Evolutionary conservation across 495 filamentous ascomycete genomes (phyloP).

Genomic region (Aspergillus olivimuriae): DNA sequence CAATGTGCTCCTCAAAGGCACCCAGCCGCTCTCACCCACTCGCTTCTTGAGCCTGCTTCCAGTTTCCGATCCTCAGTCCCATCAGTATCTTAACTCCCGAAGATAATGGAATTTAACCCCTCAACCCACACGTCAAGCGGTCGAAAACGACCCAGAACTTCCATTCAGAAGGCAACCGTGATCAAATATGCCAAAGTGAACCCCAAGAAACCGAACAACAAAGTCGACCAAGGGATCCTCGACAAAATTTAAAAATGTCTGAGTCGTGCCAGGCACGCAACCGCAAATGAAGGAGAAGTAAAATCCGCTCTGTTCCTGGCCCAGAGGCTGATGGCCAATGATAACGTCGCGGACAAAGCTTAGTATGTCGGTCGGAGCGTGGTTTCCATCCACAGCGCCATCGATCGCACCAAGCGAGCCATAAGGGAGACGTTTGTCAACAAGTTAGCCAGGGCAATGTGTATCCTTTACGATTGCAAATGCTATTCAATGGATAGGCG

Average conservation of each 20-base stretch:
- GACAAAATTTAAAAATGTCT: slow-evolving; percentile 28
- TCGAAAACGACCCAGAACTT: not conserved
- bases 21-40: not conserved
- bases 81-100: not conserved
- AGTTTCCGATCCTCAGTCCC: not conserved
- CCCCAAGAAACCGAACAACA: slow-evolving; percentile 1
- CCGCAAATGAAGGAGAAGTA: slow-evolving; percentile 17
- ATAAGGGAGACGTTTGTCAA: slow-evolving; percentile 1
- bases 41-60: not conserved
- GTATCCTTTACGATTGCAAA: slow-evolving; percentile 4
- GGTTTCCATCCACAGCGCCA: slow-evolving; percentile 7
- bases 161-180: slow-evolving; percentile 3
- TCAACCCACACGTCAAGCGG: not conserved
- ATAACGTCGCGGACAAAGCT: slow-evolving; percentile 17
- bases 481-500: not conserved
- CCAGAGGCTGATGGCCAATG: slow-evolving; percentile 20
- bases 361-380: slow-evolving; percentile 17
- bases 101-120: not conserved
- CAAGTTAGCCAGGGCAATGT: not conserved
- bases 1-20: not conserved
- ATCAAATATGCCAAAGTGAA: slow-evolving; percentile 1
- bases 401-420: not conserved
- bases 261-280: slow-evolving; percentile 17
- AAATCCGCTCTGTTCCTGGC: slow-evolving; percentile 23
- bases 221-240: slow-evolving; percentile 12